Base-by-base conservation (phyloP, 1,284 basidiomycete species). In the Pyrrhoderma noxium region DNA sequence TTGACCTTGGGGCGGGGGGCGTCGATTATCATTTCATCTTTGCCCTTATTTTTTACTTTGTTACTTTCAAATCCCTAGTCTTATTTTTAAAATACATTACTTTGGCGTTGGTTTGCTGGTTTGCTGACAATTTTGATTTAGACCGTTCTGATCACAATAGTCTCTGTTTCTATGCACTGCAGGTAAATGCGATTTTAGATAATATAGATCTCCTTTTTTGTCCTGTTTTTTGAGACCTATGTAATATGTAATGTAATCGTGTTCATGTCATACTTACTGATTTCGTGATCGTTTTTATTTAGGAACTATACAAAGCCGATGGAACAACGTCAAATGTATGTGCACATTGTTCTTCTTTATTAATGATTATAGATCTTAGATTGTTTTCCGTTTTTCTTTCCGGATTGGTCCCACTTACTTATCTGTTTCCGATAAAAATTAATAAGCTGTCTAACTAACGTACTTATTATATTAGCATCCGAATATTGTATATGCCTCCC, bases 401-500 rank as follows among this genome's bases (percentile, higher is more conserved):
- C n/a, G n/a, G n/a, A n/a, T n/a, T n/a, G n/a, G n/a, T n/a, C n/a
- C n/a, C n/a, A n/a, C n/a, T n/a, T n/a, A n/a, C n/a, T n/a, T 42
- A 11, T 22, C 19, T 39, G 14, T 22, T 19, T 2, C 27, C 18
- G 9, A 35, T 25, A 31, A 16, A 45, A 40, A 27, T n/a, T 11
- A 45, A 34, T n/a, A n/a, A n/a, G n/a, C n/a, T n/a, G n/a, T n/a
- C n/a, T 41, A 49, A 38, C 23, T 25, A 14, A 3, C 18, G 7
- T 22, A n/a, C 47, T 49, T 9, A 18, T 41, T 11, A 36, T 18
- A 47, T 60, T 62, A 86, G 82, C 52, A 66, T 89, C 27, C 79
- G 87, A 54, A 79, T 89, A 52, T 64, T 89, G 57, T 89, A 88
- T 61, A 86, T 89, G 86, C 86, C 86, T 2, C 76, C 80, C 2